Conservation (phyloP, 441 rosid species). For the Arabidopsis hybrid region DNA sequence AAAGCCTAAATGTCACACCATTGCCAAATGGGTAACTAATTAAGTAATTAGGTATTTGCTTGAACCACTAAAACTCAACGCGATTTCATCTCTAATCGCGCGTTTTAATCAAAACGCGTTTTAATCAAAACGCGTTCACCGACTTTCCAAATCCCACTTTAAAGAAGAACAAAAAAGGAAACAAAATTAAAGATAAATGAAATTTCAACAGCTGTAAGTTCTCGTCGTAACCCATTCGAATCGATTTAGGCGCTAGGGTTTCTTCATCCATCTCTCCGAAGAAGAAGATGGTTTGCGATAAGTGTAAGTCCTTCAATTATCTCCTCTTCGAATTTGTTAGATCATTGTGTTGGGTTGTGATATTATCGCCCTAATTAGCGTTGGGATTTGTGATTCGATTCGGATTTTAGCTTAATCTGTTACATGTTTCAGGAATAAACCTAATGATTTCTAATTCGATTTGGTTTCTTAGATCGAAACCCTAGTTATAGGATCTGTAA, state of each 20-base stretch:
- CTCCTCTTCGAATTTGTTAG: not conserved
- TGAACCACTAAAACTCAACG: too few relatives aligned
- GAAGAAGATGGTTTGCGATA: conserved; percentile 86
- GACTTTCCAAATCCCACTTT: not conserved
- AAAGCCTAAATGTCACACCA: too few relatives aligned
- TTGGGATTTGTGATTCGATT: not conserved
- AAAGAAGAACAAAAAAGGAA: not conserved
- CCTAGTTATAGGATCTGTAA: not conserved
- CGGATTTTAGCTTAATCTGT: not conserved
- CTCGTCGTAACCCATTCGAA: conserved; percentile 10
- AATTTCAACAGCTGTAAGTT: too few relatives aligned
- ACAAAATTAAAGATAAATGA: not conserved
- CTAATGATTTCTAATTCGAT: not conserved
- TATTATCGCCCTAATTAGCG: not conserved
- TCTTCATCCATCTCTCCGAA: conserved; percentile 18
- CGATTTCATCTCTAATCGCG: too few relatives aligned
- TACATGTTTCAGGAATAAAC: not conserved
- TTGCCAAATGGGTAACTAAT: too few relatives aligned
- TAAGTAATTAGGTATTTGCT: too few relatives aligned
- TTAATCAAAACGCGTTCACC: conserved; percentile 8
- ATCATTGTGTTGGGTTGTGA: not conserved
- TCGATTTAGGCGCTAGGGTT: conserved; percentile 34
- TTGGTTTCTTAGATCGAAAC: conserved; percentile 7
- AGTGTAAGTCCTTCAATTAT: conserved; percentile 55
- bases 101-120: too few relatives aligned